Evolutionary conservation across 495 filamentous ascomycete species (phyloP), one percentile per base, ranked within the genome.

Genomic region (Evansstolkia leycettana): DNA sequence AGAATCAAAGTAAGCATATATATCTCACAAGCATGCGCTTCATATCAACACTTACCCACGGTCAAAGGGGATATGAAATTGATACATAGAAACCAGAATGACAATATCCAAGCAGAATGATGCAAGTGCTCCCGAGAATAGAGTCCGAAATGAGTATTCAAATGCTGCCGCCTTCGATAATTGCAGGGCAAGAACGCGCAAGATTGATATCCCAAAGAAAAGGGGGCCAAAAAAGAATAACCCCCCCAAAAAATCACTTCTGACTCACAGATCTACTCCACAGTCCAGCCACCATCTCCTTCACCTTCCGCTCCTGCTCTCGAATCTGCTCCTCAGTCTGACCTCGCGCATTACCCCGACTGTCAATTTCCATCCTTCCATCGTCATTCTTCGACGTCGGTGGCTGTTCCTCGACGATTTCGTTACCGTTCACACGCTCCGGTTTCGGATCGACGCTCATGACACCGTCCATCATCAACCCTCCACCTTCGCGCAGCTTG

Each of bases 401-500:
- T 8, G 28, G 33, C 40, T 60, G 47, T 39, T 67, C 58, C 31
- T 58, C 58, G 33, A 52, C 40, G 37, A 62, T 47, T 32, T 63
- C 54, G 41, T 57, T 56, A 1, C 58, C 63, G 38, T 67, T 64
- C 6, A 64, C 69, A 26, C 60, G 64, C 34, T 67, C 64, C 8
- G 64, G 64, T 43, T 70, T 73, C 7, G 80, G 80, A 47, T 78
- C 70, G 30, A 70, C 62, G 36, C 76, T 80, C 58, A 74, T 62
- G 10, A 73, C 70, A 6, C 80, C 79, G 48, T 94, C 86, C 87
- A 93, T 93, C 53, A 85, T 74, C 11, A 74, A 67, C 1, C 73
- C 72, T 31, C 84, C 80, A 10, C 82, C 86, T 44, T 94, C 90
- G 33, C 89, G 69, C 28, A 98, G 59, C 63, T 98, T 94, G 54